Evolutionary conservation across 106 monocot species (phyloP).

Genomic region (Acorus gramineus): DNA sequence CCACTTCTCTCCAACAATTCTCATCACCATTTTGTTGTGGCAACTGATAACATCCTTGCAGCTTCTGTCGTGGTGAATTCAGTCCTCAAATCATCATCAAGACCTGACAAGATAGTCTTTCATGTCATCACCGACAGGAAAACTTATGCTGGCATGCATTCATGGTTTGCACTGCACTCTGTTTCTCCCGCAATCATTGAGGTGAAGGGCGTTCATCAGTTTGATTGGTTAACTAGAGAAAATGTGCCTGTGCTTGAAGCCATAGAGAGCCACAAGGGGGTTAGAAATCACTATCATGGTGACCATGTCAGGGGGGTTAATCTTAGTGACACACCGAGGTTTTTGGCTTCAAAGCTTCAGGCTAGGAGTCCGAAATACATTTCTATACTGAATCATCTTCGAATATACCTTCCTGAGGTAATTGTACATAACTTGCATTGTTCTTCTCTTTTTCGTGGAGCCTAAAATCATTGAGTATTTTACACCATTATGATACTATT

Average conservation of each 20-base stretch:
- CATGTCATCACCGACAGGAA: slow-evolving; percentile 91
- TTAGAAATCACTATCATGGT: slow-evolving; percentile 75
- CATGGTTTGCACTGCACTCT: slow-evolving; percentile 88
- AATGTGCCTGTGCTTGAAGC: slow-evolving; percentile 81
- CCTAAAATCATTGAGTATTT: not conserved
- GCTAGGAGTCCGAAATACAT: slow-evolving; percentile 82
- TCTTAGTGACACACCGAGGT: slow-evolving; percentile 46
- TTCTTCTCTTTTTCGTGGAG: not conserved
- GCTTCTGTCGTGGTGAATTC: slow-evolving; percentile 86
- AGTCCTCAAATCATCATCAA: slow-evolving; percentile 42
- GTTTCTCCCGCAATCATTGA: slow-evolving; percentile 62
- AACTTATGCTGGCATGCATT: slow-evolving; percentile 91
- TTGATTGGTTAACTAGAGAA: slow-evolving; percentile 78
- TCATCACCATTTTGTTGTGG: slow-evolving; percentile 56
- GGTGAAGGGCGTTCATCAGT: slow-evolving; percentile 85
- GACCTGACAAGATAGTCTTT: slow-evolving; percentile 67
- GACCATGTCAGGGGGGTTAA: slow-evolving; percentile 34
- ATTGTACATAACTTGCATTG: not conserved
- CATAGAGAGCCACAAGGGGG: slow-evolving; percentile 58
- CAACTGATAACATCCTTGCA: slow-evolving; percentile 82
- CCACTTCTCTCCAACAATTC: slow-evolving; percentile 57
- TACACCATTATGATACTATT: not conserved
- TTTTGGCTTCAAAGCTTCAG: slow-evolving; percentile 70
- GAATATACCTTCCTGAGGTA: slow-evolving; percentile 94
- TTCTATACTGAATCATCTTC: slow-evolving; percentile 84